Evolutionary conservation across 352 stramenopile species (phyloP).

Genomic region (Phytophthora colocasiae): DNA sequence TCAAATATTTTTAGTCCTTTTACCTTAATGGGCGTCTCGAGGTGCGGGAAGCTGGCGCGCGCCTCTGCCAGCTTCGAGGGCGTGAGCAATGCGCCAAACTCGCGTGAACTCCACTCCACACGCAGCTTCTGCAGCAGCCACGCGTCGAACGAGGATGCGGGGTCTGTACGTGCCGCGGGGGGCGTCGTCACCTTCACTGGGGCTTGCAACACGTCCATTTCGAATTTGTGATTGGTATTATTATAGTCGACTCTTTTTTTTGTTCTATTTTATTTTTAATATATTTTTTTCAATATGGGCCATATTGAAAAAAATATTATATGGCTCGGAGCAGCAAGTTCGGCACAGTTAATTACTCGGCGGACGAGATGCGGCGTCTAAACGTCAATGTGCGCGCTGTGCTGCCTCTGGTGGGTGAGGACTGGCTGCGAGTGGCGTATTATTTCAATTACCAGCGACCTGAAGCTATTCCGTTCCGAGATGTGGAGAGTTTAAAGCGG

Average conservation of each 20-base stretch:
- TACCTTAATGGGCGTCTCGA: conserved; percentile 78
- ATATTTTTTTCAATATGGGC: not conserved
- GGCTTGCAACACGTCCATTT: not conserved
- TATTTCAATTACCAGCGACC: conserved; percentile 62
- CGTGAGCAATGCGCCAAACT: conserved; percentile 70
- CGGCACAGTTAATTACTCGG: conserved; percentile 55
- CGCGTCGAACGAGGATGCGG: conserved; percentile 49
- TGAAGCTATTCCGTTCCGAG: not conserved
- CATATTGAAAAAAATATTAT: too few species aligned
- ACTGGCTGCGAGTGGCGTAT: conserved; percentile 73
- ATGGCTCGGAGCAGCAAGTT: not conserved
- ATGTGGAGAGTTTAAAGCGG: conserved; percentile 46
- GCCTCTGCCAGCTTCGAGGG: conserved; percentile 65
- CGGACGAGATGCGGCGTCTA: conserved; percentile 71
- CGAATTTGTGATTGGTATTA: not conserved
- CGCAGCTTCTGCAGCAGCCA: conserved; percentile 84
- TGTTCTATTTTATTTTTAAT: conserved; percentile 9
- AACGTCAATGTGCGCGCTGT: conserved; percentile 66
- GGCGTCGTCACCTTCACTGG: conserved; percentile 18
- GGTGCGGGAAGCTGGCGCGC: conserved; percentile 59
- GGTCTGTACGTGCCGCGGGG: not conserved
- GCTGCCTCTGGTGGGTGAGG: conserved; percentile 53
- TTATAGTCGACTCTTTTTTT: not conserved
- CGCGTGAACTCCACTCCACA: conserved; percentile 76
- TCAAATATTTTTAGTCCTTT: not conserved